phyloP scores from a whole-genome alignment of 257 asterid species.

The Coffea eugenioides region DNA sequence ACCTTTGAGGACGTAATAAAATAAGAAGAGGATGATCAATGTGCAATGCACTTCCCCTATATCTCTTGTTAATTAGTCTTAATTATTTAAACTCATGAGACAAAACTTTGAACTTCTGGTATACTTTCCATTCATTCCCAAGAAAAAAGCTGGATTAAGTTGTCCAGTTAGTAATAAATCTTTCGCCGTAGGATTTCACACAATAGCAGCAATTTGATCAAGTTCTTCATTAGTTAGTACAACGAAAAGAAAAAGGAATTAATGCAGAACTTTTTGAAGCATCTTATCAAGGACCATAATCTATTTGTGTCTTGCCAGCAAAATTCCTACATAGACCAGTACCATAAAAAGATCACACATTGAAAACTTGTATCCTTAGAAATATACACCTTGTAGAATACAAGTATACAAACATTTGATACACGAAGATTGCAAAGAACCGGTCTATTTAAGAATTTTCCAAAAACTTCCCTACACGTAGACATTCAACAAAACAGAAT shows the following conservation, averaged over 20 bases:
- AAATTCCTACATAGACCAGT: neutral
- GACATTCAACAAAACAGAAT: no score
- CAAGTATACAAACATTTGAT: neutral
- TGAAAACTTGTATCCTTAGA: neutral
- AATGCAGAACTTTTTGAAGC: neutral
- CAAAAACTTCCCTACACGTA: neutral
- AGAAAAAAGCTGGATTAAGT: neutral
- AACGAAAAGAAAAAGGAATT: neutral
- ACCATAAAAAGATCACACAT: neutral
- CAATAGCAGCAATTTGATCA: neutral
- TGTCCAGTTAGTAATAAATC: neutral
- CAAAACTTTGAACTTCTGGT: neutral
- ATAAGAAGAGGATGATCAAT: no score
- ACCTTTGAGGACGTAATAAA: no score
- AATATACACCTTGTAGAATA: neutral
- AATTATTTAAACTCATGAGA: neutral
- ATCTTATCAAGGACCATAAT: neutral
- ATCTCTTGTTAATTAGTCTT: no score
- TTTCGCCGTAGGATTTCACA: neutral
- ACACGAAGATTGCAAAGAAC: neutral
- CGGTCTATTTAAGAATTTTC: no score
- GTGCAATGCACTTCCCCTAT: neutral
- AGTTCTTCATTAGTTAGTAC: neutral
- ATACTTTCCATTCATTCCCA: neutral
- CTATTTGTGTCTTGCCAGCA: neutral